Evolutionary conservation across 2,329 filamentous ascomycete genomes (phyloP).

Genomic region (Xylariaceae sp.): DNA sequence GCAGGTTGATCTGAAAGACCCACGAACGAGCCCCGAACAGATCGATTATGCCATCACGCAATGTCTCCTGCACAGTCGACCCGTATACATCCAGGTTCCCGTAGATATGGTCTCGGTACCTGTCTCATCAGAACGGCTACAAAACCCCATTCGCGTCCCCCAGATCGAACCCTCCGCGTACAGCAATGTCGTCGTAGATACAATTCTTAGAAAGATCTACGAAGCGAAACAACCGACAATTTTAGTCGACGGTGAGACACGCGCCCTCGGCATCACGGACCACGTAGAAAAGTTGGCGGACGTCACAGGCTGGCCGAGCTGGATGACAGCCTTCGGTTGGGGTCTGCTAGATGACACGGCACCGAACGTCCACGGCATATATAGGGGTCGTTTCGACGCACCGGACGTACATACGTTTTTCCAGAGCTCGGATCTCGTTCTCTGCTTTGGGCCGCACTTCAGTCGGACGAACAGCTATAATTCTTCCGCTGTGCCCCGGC

Average conservation of each 20-base stretch:
- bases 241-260: slow-evolving; percentile 47
- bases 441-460: slow-evolving; percentile 43
- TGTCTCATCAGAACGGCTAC: slow-evolving; percentile 33
- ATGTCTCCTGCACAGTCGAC: slow-evolving; percentile 47
- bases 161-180: slow-evolving; percentile 10
- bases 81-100: slow-evolving; percentile 53
- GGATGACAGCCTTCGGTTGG: slow-evolving; percentile 44
- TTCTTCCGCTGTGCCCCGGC: slow-evolving; percentile 35
- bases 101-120: slow-evolving; percentile 44
- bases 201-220: slow-evolving; percentile 40
- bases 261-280: slow-evolving; percentile 37
- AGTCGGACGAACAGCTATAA: slow-evolving; percentile 43
- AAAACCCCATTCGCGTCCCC: slow-evolving; percentile 23
- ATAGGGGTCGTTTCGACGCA: slow-evolving; percentile 39
- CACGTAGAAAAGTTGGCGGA: slow-evolving; percentile 40
- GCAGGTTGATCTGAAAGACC: slow-evolving; percentile 43
- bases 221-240: slow-evolving; percentile 44
- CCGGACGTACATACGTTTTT: slow-evolving; percentile 35
- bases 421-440: slow-evolving; percentile 39
- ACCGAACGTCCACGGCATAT: slow-evolving; percentile 46
- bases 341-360: slow-evolving; percentile 44
- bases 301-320: slow-evolving; percentile 43
- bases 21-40: slow-evolving; percentile 40
- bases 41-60: slow-evolving; percentile 48
- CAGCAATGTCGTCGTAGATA: slow-evolving; percentile 30